Base-by-base conservation (phyloP, 129 eudicot species). In the Tanacetum coccineum region DNA sequence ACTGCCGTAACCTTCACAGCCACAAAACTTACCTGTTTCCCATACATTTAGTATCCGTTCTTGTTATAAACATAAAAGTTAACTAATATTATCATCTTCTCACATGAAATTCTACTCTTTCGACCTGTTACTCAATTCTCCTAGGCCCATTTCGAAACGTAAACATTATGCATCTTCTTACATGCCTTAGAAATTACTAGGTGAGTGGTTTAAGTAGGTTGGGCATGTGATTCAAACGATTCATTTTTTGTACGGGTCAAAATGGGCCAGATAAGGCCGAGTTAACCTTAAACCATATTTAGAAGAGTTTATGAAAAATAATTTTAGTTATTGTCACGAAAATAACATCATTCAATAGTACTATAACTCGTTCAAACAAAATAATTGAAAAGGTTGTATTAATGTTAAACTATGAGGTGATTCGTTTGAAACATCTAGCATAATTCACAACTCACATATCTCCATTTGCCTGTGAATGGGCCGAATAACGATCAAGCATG, bases 1-100 rank as follows among this genome's bases (percentile, higher is more conserved):
- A 87, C 74, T 55, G 97, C 96, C 53, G 94, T 91, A 18, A 87
- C 72, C 85, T 91, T 91, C 83, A 84, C 94, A 53, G 82, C 92
- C 60, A 88, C 87, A 78, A 78, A 87, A 68, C 97, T 88, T 18
- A 83, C 91, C 97, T 91, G 80, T 70, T 59, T 58, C 55, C 67
- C 45, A 40, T 10, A 57, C 12, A 62, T 44, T 46, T 63, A 13
- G 2, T 17, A 0, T 4, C 1, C 1, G 36, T 40, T 57, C 20
- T 20, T 44, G 7, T n/a, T 9, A 64, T 19, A 40, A 66, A 22
- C 15, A 61, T 14, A 36, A 26, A 36, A 18, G 13, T 13, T 20
- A n/a, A 6, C 54, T 13, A 18, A 48, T 10, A 10, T 3, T 0
- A 8, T 44, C 46, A 58, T 40, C 13, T n/a, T 68, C 42, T n/a